Evolutionary conservation across 2,329 filamentous ascomycete genomes (phyloP).

Genomic region (Microsporum ferrugineum): DNA sequence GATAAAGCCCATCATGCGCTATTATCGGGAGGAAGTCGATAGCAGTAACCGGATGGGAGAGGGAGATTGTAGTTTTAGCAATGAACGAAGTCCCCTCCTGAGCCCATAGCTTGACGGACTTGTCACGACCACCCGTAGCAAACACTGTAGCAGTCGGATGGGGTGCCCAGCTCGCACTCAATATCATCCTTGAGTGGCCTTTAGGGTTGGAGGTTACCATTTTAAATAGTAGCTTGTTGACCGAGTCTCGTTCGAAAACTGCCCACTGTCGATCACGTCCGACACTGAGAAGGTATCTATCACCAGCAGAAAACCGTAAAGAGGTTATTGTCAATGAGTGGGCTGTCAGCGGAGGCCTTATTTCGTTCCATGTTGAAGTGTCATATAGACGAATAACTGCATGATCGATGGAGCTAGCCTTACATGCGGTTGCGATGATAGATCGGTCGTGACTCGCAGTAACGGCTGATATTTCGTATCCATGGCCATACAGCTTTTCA

Average conservation of each 20-base stretch:
- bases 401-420: conserved; percentile 83
- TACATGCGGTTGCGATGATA: conserved; percentile 82
- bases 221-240: conserved; percentile 39
- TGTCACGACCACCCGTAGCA: conserved; percentile 83
- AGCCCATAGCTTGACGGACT: conserved; percentile 64
- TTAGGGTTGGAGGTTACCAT: conserved; percentile 60
- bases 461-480: conserved; percentile 87
- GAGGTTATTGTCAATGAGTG: conserved; percentile 80
- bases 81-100: conserved; percentile 34
- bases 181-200: conserved; percentile 83
- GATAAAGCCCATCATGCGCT: conserved; percentile 23
- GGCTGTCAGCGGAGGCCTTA: conserved; percentile 68
- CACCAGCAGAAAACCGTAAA: conserved; percentile 66
- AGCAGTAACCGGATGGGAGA: conserved; percentile 55
- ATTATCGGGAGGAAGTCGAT: conserved; percentile 49
- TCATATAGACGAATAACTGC: conserved; percentile 89
- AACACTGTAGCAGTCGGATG: conserved; percentile 43
- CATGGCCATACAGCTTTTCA: conserved; percentile 95
- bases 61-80: conserved; percentile 44
- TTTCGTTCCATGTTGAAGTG: conserved; percentile 74
- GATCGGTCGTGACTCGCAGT: conserved; percentile 63
- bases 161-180: conserved; percentile 76
- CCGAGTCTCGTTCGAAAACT: conserved; percentile 52
- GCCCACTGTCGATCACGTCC: conserved; percentile 88
- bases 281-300: conserved; percentile 68